Percentiles rank a stretch among this genome's conserved stretches.
Evolutionary conservation across 2,329 filamentous ascomycete genomes (phyloP).

Genomic region (Epichloe sp.): DNA sequence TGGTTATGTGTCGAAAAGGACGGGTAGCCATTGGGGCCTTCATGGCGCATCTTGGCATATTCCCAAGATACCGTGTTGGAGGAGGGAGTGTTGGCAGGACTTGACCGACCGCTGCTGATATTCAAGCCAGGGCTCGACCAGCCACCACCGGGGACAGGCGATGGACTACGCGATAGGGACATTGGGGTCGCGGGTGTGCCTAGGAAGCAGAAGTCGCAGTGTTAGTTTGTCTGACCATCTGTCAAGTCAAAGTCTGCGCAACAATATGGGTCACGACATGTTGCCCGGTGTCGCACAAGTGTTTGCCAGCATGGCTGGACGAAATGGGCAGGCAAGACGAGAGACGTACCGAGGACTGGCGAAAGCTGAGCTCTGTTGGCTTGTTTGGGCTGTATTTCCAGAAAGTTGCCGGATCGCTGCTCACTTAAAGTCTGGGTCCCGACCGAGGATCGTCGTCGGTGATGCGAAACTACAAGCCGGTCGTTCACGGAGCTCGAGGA

Average conservation of each 20-base stretch:
- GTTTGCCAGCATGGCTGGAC: neutral
- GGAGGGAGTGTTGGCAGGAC: conserved; percentile 42
- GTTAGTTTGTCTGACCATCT: conserved; percentile 7
- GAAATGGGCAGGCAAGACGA: neutral
- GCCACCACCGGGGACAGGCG: conserved; percentile 69
- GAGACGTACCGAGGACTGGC: conserved; percentile 41
- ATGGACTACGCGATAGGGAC: conserved; percentile 80
- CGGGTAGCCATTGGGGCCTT: conserved; percentile 60
- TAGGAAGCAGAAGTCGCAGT: conserved; percentile 15
- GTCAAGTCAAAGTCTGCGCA: conserved; percentile 12
- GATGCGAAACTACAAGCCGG: conserved; percentile 33
- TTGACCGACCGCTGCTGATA: conserved; percentile 58
- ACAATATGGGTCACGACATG: conserved; percentile 6
- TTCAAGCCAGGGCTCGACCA: conserved; percentile 77
- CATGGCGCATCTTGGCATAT: conserved; percentile 63
- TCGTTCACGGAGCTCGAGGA: conserved; percentile 42
- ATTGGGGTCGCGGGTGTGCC: conserved; percentile 50
- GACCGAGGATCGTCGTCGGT: conserved; percentile 36
- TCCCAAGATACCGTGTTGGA: conserved; percentile 63
- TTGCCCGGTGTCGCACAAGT: neutral
- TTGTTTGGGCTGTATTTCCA: conserved; percentile 18
- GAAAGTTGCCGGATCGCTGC: conserved; percentile 17
- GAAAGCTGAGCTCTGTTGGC: conserved; percentile 27
- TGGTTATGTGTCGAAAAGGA: conserved; percentile 71
- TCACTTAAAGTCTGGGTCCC: conserved; percentile 18